Percentiles rank a stretch among this genome's conserved stretches.
phyloP scores from a whole-genome alignment of 148 eudicot species.

The Bassia scoparia region DNA sequence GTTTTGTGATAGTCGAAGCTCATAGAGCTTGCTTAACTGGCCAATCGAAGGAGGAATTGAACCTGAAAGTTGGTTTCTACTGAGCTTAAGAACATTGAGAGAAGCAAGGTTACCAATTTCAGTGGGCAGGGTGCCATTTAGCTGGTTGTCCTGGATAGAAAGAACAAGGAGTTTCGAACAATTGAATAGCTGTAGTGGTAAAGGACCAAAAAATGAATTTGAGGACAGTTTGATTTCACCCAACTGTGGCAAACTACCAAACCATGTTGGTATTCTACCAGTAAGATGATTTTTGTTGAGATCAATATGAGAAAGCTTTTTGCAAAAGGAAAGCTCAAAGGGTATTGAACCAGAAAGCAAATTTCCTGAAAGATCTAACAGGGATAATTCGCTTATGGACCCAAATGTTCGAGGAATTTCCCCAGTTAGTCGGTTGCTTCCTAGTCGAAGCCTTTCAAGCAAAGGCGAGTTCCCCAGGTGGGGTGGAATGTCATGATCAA shows the following conservation, averaged over 20 bases:
- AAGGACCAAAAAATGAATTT: conserved; percentile 59
- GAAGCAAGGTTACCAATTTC: conserved; percentile 66
- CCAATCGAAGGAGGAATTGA: conserved; percentile 67
- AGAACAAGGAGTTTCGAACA: conserved; percentile 74
- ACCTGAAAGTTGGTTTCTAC: conserved; percentile 57
- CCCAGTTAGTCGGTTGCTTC: conserved; percentile 64
- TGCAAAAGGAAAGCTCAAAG: conserved; percentile 58
- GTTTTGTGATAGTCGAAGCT: conserved; percentile 71
- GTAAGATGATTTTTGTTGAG: conserved; percentile 68
- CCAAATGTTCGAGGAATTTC: conserved; percentile 74
- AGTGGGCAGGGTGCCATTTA: conserved; percentile 56
- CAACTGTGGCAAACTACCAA: conserved; percentile 65
- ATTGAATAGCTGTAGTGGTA: conserved; percentile 71
- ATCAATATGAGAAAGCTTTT: conserved; percentile 68
- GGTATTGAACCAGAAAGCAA: conserved; percentile 68
- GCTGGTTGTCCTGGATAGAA: conserved; percentile 52
- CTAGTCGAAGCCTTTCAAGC: conserved; percentile 75
- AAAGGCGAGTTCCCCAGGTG: conserved; percentile 57
- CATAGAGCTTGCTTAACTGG: conserved; percentile 65
- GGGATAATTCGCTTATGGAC: conserved; percentile 37
- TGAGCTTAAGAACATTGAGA: conserved; percentile 72
- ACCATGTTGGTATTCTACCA: conserved; percentile 71
- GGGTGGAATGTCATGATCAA: conserved; percentile 67
- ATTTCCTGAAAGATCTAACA: conserved; percentile 78
- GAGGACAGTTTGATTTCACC: conserved; percentile 86